phyloP scores from a whole-genome alignment of 257 asterid genomes.

The Scutellaria galericulata region DNA sequence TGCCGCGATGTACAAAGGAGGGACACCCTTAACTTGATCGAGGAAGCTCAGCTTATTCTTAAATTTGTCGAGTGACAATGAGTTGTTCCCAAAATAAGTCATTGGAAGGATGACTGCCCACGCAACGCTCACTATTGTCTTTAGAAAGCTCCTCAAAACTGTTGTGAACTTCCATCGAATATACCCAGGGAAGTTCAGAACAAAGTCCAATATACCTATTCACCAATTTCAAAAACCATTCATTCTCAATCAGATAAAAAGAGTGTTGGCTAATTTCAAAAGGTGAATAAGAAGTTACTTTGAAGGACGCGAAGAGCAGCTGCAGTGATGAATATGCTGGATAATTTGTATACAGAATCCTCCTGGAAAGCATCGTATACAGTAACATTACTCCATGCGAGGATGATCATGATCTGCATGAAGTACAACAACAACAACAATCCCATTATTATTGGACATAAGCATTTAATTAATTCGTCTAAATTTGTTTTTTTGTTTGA shows the following conservation, averaged over 20 bases:
- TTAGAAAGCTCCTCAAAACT: constrained; percentile 74
- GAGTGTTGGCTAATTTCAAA: constrained; percentile 5
- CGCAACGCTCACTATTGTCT: constrained; percentile 79
- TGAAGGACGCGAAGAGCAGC: constrained; percentile 86
- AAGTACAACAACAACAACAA: constrained; percentile 6
- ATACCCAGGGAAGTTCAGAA: constrained; percentile 90
- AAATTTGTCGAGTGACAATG: constrained; percentile 48
- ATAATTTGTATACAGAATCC: constrained; percentile 57
- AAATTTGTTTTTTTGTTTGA: constrained; percentile 22
- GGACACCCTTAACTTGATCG: constrained; percentile 79
- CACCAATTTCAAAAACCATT: constrained; percentile 34
- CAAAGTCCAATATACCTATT: constrained; percentile 80
- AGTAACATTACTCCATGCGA: constrained; percentile 82
- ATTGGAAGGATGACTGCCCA: constrained; percentile 85
- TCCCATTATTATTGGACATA: constrained; percentile 32
- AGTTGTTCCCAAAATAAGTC: constrained; percentile 61
- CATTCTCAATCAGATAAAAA: constrained; percentile 6
- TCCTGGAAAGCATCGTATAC: constrained; percentile 62
- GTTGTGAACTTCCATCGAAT: constrained; percentile 84
- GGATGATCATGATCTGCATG: constrained; percentile 74
- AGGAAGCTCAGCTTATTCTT: constrained; percentile 60
- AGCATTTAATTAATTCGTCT: constrained; percentile 19
- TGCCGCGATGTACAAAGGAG: constrained; percentile 80
- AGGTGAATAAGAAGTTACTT: constrained; percentile 50
- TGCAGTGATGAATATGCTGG: constrained; percentile 94